A percentile compares a stretch with the other conserved stretches of the same genome.
These are phyloP conservation scores for Candida parachauliodes DNA, from an alignment of 805 yeast genomes.

Conservation along the genomic window DNA sequence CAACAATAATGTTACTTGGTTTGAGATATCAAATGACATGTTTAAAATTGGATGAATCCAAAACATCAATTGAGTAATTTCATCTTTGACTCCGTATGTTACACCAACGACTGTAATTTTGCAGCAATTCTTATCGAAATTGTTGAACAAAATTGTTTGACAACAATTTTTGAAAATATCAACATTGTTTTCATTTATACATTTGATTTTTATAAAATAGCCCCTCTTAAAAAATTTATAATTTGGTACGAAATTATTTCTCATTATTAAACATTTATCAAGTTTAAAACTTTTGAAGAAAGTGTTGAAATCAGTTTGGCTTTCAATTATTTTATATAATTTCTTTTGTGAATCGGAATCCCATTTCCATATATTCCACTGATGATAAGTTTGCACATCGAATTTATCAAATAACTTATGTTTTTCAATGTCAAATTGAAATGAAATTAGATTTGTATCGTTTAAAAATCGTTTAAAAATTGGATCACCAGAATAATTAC, in stretches of 20 bases:
- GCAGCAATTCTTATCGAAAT: neutral
- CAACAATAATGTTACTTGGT: slow-evolving; percentile 5
- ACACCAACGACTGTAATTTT: slow-evolving; percentile 6
- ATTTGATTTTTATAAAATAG: slow-evolving; percentile 5
- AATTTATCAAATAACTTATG: neutral
- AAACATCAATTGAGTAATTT: slow-evolving; percentile 2
- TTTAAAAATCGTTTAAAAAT: neutral
- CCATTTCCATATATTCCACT: slow-evolving; percentile 7
- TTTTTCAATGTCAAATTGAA: neutral
- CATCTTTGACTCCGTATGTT: neutral
- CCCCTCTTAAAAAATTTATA: slow-evolving; percentile 6
- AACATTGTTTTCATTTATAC: neutral
- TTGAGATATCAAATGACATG: slow-evolving; percentile 8
- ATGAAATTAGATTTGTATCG: neutral
- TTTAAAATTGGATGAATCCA: slow-evolving; percentile 10
- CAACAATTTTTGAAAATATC: slow-evolving; percentile 1
- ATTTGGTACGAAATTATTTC: slow-evolving; percentile 3
- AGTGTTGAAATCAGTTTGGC: neutral
- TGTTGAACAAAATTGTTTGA: neutral
- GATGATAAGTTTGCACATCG: neutral
- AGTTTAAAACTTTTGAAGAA: slow-evolving; percentile 1
- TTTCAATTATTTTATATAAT: slow-evolving; percentile 1
- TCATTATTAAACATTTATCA: slow-evolving; percentile 2
- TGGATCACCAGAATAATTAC: slow-evolving; percentile 4
- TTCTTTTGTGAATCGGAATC: slow-evolving; percentile 4